Evolutionary conservation across 148 eudicot genomes (phyloP).

Genomic region (Rhododendron simsii): DNA sequence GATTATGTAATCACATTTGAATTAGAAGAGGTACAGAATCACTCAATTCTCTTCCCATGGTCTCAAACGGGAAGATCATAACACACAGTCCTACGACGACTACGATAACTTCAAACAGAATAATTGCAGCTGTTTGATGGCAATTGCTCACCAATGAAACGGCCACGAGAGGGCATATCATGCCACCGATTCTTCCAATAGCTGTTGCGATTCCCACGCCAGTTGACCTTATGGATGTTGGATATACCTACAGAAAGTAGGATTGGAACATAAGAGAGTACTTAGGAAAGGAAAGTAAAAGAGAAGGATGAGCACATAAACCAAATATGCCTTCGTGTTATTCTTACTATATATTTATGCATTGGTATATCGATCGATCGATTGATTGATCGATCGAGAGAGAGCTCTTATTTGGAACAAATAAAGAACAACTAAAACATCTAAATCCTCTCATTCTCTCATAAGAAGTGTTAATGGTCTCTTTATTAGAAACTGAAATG

Average conservation of each 20-base stretch:
- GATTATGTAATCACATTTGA: conserved; percentile 1
- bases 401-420: too few relatives aligned
- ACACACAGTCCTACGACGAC: conserved; percentile 22
- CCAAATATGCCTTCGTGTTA: neutral
- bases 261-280: neutral
- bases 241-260: conserved; percentile 29
- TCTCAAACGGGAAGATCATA: conserved; percentile 33
- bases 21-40: conserved; percentile 11
- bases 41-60: conserved; percentile 30
- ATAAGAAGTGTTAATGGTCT: neutral
- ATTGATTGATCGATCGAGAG: too few relatives aligned
- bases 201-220: conserved; percentile 33
- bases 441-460: neutral
- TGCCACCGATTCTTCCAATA: conserved; percentile 35
- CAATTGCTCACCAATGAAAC: conserved; percentile 33
- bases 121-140: conserved; percentile 29
- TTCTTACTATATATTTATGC: neutral
- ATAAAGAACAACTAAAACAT: neutral
- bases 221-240: conserved; percentile 34
- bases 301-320: neutral
- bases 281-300: neutral
- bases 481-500: neutral
- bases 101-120: conserved; percentile 22
- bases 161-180: conserved; percentile 41
- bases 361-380: too few relatives aligned